Evolutionary conservation across 2,329 filamentous ascomycete species (phyloP).

Genomic region (Gaeumannomyces sp.): DNA sequence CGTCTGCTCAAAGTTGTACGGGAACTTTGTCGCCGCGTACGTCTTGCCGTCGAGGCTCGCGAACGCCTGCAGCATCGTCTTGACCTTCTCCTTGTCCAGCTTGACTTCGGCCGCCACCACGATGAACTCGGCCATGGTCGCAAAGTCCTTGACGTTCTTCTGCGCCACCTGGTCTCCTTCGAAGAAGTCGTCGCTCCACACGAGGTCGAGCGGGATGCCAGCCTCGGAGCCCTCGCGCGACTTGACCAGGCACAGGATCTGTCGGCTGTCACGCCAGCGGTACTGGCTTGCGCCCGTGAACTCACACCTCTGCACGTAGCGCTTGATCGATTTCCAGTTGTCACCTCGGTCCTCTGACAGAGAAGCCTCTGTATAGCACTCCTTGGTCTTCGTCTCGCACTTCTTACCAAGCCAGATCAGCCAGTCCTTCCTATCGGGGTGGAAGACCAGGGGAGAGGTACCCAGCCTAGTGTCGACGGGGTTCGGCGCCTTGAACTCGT

Average conservation of each 20-base stretch:
- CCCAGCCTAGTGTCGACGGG: background rate
- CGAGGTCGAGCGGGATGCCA: conserved; percentile 58
- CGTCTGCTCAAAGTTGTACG: conserved; percentile 71
- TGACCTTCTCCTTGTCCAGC: conserved; percentile 44
- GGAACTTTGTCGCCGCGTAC: conserved; percentile 82
- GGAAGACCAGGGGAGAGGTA: conserved; percentile 62
- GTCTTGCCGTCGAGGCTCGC: conserved; percentile 77
- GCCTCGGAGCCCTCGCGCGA: conserved; percentile 59
- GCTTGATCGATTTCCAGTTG: conserved; percentile 68
- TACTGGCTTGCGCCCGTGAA: conserved; percentile 67
- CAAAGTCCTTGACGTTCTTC: conserved; percentile 74
- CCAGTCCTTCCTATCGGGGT: conserved; percentile 81
- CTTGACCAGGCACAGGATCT: conserved; percentile 58
- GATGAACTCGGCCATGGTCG: conserved; percentile 95
- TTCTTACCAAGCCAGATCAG: conserved; percentile 81
- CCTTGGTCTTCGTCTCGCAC: conserved; percentile 46
- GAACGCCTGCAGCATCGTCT: conserved; percentile 66
- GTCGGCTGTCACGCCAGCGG: conserved; percentile 43
- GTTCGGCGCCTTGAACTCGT: conserved; percentile 62
- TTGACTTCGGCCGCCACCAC: conserved; percentile 73
- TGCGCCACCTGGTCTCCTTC: conserved; percentile 57
- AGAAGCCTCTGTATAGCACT: conserved; percentile 70
- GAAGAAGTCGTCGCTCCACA: conserved; percentile 77
- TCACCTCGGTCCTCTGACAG: conserved; percentile 74
- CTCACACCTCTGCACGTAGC: conserved; percentile 74